Evolutionary conservation across 2,329 filamentous ascomycete species (phyloP).

Genomic region (Colletotrichum truncatum): DNA sequence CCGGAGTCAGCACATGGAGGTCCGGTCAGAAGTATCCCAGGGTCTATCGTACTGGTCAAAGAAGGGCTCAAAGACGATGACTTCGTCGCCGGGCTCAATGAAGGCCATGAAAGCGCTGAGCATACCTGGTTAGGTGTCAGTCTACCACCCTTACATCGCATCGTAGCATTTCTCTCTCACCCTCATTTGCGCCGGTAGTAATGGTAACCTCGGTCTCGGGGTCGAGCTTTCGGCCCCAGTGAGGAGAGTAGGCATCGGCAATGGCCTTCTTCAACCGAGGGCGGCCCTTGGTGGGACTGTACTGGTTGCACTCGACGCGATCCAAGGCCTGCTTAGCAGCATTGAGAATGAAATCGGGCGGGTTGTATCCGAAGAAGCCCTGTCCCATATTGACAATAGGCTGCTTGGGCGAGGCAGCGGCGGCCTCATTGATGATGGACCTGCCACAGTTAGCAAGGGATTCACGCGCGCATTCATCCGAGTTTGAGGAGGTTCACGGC

Average conservation of each 20-base stretch:
- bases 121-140: slow-evolving; percentile 69
- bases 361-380: slow-evolving; percentile 92
- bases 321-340: slow-evolving; percentile 92
- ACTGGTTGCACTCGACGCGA: slow-evolving; percentile 97
- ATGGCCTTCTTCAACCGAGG: slow-evolving; percentile 93
- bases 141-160: no score
- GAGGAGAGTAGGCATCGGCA: slow-evolving; percentile 89
- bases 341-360: slow-evolving; percentile 87
- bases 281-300: slow-evolving; percentile 93
- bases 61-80: slow-evolving; percentile 98
- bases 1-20: slow-evolving; percentile 1
- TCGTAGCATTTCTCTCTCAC: slow-evolving; percentile 37
- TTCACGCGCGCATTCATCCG: neutral
- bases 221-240: slow-evolving; percentile 83
- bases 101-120: slow-evolving; percentile 98
- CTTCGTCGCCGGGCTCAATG: slow-evolving; percentile 92
- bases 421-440: slow-evolving; percentile 74
- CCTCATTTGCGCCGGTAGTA: slow-evolving; percentile 91
- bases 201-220: slow-evolving; percentile 94
- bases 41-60: slow-evolving; percentile 80
- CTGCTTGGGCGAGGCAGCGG: slow-evolving; percentile 68
- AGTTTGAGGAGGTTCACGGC: neutral
- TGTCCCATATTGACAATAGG: slow-evolving; percentile 74
- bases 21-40: no score
- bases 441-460: slow-evolving; percentile 42